Base-by-base conservation (phyloP, 1,139 yeast genomes). In the Yamadazyma oceani region DNA sequence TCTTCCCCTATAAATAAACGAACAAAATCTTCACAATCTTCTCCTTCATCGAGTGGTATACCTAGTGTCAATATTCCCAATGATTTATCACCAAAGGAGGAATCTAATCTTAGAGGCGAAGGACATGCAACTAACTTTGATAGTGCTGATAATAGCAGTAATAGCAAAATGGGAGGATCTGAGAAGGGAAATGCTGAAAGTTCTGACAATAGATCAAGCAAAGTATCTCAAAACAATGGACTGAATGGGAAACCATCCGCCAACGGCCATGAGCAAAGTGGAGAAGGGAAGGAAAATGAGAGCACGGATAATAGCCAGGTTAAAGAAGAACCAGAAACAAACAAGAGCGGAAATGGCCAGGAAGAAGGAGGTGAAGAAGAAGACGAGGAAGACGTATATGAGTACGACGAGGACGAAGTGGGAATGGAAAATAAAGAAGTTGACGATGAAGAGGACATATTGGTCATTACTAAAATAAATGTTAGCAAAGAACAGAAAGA, bases 381-480 rank as follows among this genome's bases (percentile, higher is more conserved):
- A 9, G 39, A 36, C 5, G 41, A 41, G 13, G 42, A 36, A 2
- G 49, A 40, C n/a, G 48, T 40, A 3, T 42, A 43, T 17, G 47
- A 41, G n/a, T 46, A 43, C 3, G 45, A 38, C 2, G 48, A 34
- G 7, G 50, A 44, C 4, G 37, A 34, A 3, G 37, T 37, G 2
- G 37, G 34, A 8, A 32, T 33, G 3, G 46, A 41, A 2, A 47
- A 44, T 8, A 48, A 29, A 2, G 47, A 41, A 2, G 41, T 32
- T 11, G 39, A 33, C 22, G 48, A 44, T 25, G 48, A 43, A 13
- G 49, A 42, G 27, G 45, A 47, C 31, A 42, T 48, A 17, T 40
- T 46, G 22, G 44, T 47, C 2, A 46, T 48, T 10, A 45, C 49
- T 7, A 42, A 41, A 23, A 43, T 42, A 2, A 42, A 42, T 17